Percentiles rank a stretch among this genome's conserved stretches.
Evolutionary conservation across 306 rosid genomes (phyloP).

Genomic region (Urtica urens): DNA sequence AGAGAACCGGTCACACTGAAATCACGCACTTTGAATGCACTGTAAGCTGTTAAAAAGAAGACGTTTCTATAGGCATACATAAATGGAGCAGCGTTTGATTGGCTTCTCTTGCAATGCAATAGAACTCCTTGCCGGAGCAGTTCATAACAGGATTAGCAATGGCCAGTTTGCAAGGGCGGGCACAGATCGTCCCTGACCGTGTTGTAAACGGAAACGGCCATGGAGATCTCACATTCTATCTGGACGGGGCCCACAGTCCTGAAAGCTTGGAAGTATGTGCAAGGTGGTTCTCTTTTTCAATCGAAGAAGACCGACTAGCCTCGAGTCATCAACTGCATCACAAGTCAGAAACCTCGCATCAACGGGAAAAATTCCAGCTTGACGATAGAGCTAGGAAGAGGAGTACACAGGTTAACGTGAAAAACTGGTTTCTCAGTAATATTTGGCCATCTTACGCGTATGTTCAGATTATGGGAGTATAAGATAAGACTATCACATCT

Average conservation of each 20-base stretch:
- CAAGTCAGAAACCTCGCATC: constrained; percentile 27
- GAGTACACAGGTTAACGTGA: constrained; percentile 46
- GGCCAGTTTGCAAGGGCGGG: constrained; percentile 88
- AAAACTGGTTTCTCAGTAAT: too few relatives aligned
- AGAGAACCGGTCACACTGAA: constrained; percentile 51
- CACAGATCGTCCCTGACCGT: constrained; percentile 72
- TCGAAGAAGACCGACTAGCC: constrained; percentile 36
- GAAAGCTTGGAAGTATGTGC: constrained; percentile 90
- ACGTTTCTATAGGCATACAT: constrained; percentile 6
- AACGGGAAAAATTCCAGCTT: constrained; percentile 21
- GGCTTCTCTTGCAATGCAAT: constrained; percentile 21
- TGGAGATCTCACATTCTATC: constrained; percentile 58
- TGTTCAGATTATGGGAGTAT: too few relatives aligned
- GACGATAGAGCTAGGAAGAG: constrained; percentile 32
- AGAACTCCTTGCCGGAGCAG: constrained; percentile 65
- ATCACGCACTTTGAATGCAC: constrained; percentile 27
- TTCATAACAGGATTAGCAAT: constrained; percentile 64
- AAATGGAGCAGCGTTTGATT: constrained; percentile 16
- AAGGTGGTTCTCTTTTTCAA: constrained; percentile 68
- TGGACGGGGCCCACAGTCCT: constrained; percentile 98
- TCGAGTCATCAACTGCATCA: constrained; percentile 27
- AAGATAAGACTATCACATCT: too few relatives aligned
- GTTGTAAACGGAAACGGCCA: constrained; percentile 27
- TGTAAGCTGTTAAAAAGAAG: constrained; percentile 41
- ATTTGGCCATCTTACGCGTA: too few relatives aligned